Evolutionary conservation across 352 stramenopile species (phyloP).

Genomic region (Globisporangium viniferum): DNA sequence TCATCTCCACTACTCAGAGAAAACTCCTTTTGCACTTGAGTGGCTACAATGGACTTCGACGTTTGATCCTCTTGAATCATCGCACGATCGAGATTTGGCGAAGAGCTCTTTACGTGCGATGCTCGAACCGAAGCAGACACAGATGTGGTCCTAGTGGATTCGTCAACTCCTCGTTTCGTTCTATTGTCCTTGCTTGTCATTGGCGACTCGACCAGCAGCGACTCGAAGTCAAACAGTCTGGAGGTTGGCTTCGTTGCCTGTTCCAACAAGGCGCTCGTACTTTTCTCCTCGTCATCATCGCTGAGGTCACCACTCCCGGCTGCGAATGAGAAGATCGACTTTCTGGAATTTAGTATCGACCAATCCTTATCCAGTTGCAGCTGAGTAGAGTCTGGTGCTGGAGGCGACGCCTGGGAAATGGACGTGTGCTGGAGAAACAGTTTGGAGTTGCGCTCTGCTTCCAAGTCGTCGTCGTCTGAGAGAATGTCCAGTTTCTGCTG

Average conservation of each 20-base stretch:
- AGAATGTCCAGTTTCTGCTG: constrained; percentile 44
- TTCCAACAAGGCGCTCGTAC: not conserved
- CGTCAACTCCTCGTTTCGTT: not conserved
- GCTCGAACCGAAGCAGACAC: not conserved
- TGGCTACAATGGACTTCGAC: no score
- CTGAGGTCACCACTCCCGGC: not conserved
- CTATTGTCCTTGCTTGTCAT: not conserved
- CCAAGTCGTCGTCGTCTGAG: constrained; percentile 33
- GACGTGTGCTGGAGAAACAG: constrained; percentile 45
- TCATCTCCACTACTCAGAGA: not conserved
- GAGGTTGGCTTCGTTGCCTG: not conserved
- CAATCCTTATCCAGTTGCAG: not conserved
- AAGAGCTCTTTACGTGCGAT: constrained; percentile 1
- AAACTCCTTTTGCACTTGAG: no score
- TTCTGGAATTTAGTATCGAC: not conserved
- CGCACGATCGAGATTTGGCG: not conserved
- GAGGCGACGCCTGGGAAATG: constrained; percentile 5
- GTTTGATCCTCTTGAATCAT: not conserved
- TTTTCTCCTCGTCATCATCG: not conserved
- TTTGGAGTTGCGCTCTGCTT: constrained; percentile 28
- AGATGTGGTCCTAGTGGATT: not conserved
- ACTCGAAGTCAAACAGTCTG: constrained; percentile 57
- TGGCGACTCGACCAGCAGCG: constrained; percentile 25
- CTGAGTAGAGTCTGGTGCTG: not conserved
- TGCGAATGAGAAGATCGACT: constrained; percentile 34